These are phyloP conservation scores for Scedosporium minutisporum DNA, from an alignment of 2,329 filamentous ascomycete genomes.

Conservation along the genomic window DNA sequence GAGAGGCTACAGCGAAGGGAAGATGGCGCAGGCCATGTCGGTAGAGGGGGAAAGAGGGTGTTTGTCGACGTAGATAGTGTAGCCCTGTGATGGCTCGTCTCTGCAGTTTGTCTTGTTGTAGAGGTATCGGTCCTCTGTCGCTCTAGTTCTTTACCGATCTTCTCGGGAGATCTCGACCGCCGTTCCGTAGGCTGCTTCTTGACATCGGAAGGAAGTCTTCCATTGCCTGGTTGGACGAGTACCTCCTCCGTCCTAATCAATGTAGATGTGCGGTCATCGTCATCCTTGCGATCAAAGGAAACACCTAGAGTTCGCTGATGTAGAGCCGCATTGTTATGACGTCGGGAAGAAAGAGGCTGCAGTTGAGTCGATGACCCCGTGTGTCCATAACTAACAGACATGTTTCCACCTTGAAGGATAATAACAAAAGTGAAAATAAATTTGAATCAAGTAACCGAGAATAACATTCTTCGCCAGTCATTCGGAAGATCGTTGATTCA, in stretches of 20 bases:
- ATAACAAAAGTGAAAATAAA: too few species aligned
- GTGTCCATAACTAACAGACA: too few species aligned
- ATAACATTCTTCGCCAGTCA: too few species aligned
- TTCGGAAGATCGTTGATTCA: too few species aligned
- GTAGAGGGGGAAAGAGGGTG: constrained; percentile 75
- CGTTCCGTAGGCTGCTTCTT: neutral
- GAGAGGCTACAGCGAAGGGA: constrained; percentile 54
- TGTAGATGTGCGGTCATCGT: neutral
- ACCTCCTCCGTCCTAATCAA: neutral
- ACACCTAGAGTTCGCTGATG: neutral
- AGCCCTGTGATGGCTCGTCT: constrained; percentile 33
- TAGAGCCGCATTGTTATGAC: neutral
- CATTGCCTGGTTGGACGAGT: neutral
- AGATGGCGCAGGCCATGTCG: constrained; percentile 62
- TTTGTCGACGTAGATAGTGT: constrained; percentile 54
- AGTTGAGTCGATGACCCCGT: neutral
- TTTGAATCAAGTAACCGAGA: too few species aligned
- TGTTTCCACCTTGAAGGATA: too few species aligned
- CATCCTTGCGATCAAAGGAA: neutral
- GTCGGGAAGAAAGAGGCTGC: neutral
- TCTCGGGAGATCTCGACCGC: neutral
- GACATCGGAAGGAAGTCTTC: too few species aligned
- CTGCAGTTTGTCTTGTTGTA: constrained; percentile 13
- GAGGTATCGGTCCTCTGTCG: neutral
- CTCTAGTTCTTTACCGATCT: neutral